Base-by-base conservation (phyloP, 2,329 filamentous ascomycete genomes). In the Fusarium sublunatum region DNA sequence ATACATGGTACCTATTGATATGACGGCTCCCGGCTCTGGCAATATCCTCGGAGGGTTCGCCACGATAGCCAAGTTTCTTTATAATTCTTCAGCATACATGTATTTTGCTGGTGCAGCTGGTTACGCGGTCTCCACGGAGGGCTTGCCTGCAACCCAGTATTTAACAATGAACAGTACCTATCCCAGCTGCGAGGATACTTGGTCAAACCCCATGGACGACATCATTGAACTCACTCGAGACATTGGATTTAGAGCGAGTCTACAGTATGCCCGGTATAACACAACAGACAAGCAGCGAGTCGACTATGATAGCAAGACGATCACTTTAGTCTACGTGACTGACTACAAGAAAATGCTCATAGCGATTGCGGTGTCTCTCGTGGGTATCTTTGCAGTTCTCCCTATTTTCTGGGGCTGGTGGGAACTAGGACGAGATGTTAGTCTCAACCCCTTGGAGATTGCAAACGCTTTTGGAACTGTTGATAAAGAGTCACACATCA, bases 361-460 rank as follows among this genome's bases (percentile, higher is more conserved):
- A 42, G 64, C 64, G 0, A 32, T 69, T 3, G 44, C 35, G 2
- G 67, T 64, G 2, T 69, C 67, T 0, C 49, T 69, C 1, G 31
- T 69, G 0, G 67, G 67, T 0, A 60, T 69, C 9, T 57, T 69
- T 3, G 24, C 57, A 0, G 67, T 69, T 0, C 38, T 69, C 0
- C 67, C 66, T 0, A 60, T 56, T 1, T 69, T 69, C 28, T 69
- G 64, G 66, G 67, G 67, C 2, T 69, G 67, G 67, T 69, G 67
- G 67, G 66, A 69, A 22, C 43, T 69, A 2, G 67, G 66, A 1
- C 45, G 66, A 40, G 61, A 61, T n/a, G 67, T 69, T 2, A 69
- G 66, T 25, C 32, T 69, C 0, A 69, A 64, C 9, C 67, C 66
- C 0, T 40, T 69, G 0, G 66, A 69, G 42, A 61, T 69, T 8